A percentile compares a stretch with the other conserved stretches of the same genome.
Conservation (phyloP, 495 filamentous ascomycete genomes). For the Trichoderma parareesei region DNA sequence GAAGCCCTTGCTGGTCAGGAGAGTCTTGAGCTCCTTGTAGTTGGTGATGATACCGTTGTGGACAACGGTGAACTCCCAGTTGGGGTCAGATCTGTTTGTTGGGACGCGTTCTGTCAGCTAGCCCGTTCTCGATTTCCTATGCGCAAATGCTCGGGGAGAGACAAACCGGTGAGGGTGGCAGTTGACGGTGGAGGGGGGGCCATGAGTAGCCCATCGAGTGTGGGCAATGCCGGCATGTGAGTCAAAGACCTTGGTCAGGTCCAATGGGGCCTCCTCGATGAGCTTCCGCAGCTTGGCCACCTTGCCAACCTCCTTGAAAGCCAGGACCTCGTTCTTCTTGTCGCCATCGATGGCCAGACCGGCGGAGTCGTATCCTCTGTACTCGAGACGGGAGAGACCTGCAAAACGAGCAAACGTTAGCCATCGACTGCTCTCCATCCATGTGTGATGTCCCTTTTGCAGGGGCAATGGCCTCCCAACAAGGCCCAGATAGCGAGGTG, state of each 20-base stretch:
- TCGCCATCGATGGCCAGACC: slow-evolving; percentile 94
- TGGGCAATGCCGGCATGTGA: slow-evolving; percentile 97
- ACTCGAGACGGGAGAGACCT: slow-evolving; percentile 82
- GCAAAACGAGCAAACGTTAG: slow-evolving; percentile 8
- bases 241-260: slow-evolving; percentile 87
- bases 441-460: no score
- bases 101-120: background rate
- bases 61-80: slow-evolving; percentile 92
- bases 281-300: slow-evolving; percentile 92
- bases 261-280: slow-evolving; percentile 72
- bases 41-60: slow-evolving; percentile 99
- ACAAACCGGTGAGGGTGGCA: slow-evolving; percentile 95
- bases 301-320: slow-evolving; percentile 99
- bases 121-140: background rate
- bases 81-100: slow-evolving; percentile 55
- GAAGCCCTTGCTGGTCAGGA: slow-evolving; percentile 91
- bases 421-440: slow-evolving; percentile 11
- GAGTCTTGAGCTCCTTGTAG: slow-evolving; percentile 96
- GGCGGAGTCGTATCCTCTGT: slow-evolving; percentile 95
- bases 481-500: no score
- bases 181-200: slow-evolving; percentile 83
- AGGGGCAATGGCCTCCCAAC: slow-evolving; percentile 12
- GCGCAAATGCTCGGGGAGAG: slow-evolving; percentile 1
- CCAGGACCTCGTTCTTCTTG: slow-evolving; percentile 95
- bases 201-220: slow-evolving; percentile 98